Conservation (phyloP, 495 filamentous ascomycete species). For the Xeromyces bisporus region DNA sequence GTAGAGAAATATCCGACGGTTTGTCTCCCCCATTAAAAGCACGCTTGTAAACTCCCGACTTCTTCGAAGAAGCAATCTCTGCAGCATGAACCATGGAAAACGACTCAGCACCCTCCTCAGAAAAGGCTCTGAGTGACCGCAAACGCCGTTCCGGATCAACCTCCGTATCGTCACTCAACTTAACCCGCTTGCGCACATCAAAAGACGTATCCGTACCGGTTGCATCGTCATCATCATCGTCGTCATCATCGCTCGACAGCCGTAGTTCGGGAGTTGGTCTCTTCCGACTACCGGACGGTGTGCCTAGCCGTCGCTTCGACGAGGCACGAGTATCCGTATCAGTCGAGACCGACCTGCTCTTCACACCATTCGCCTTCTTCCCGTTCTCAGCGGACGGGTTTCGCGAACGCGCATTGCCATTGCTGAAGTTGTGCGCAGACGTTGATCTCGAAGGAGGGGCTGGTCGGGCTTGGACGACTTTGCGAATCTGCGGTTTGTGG, state of each 20-base stretch:
- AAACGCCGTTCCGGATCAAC: conserved; percentile 42
- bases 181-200: conserved; percentile 29
- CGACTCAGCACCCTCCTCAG: conserved; percentile 31
- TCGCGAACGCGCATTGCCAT: conserved; percentile 7
- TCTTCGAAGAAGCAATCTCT: conserved; percentile 40
- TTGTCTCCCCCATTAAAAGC: conserved; percentile 32
- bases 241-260: conserved; percentile 34
- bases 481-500: conserved; percentile 32
- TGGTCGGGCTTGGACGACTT: conserved; percentile 26
- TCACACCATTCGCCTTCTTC: conserved; percentile 13
- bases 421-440: conserved; percentile 9
- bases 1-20: conserved; percentile 37
- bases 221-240: conserved; percentile 7
- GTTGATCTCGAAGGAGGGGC: conserved; percentile 17
- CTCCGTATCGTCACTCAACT: conserved; percentile 25
- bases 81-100: conserved; percentile 49
- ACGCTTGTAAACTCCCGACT: conserved; percentile 28
- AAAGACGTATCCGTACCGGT: conserved; percentile 31
- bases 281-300: conserved; percentile 25
- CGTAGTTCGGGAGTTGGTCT: conserved; percentile 29
- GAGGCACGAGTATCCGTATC: conserved; percentile 16
- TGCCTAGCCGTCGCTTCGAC: conserved; percentile 19
- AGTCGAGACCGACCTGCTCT: conserved; percentile 19
- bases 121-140: conserved; percentile 43
- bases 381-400: conserved; percentile 9